phyloP scores from a whole-genome alignment of 805 yeast genomes.

The Candida ovalis region DNA sequence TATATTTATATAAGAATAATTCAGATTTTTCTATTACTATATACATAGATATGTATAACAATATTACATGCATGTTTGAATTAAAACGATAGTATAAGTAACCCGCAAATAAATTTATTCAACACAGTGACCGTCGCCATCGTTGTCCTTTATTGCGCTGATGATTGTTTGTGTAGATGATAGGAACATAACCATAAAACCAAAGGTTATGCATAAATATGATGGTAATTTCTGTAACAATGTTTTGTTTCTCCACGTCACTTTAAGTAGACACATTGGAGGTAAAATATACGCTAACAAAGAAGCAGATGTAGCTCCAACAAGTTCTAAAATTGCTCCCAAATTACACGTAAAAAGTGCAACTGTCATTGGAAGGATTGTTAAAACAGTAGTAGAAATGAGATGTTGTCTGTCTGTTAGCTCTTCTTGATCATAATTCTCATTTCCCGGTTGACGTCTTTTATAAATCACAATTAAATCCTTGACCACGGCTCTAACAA shows the following conservation, averaged over 20 bases:
- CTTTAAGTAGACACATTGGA: conserved; percentile 72
- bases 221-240: conserved; percentile 49
- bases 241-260: conserved; percentile 46
- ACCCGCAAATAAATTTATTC: conserved; percentile 7
- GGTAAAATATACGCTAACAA: conserved; percentile 90
- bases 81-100: background rate
- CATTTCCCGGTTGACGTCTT: conserved; percentile 12
- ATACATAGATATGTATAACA: too few species aligned
- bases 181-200: conserved; percentile 69
- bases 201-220: conserved; percentile 63
- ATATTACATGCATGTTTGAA: background rate
- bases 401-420: conserved; percentile 48
- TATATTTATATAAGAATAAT: too few species aligned
- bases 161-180: conserved; percentile 74
- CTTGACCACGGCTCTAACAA: conserved; percentile 79
- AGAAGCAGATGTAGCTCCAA: conserved; percentile 92
- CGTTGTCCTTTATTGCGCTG: conserved; percentile 35
- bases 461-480: conserved; percentile 45
- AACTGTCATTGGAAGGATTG: conserved; percentile 67
- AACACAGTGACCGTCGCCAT: conserved; percentile 48
- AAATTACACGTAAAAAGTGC: conserved; percentile 80
- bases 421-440: conserved; percentile 18
- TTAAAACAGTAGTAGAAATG: conserved; percentile 59
- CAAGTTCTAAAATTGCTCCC: conserved; percentile 84
- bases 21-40: too few species aligned